Base-by-base conservation (phyloP, 1,284 basidiomycete genomes). In the Moesziomyces parantarcticus region DNA sequence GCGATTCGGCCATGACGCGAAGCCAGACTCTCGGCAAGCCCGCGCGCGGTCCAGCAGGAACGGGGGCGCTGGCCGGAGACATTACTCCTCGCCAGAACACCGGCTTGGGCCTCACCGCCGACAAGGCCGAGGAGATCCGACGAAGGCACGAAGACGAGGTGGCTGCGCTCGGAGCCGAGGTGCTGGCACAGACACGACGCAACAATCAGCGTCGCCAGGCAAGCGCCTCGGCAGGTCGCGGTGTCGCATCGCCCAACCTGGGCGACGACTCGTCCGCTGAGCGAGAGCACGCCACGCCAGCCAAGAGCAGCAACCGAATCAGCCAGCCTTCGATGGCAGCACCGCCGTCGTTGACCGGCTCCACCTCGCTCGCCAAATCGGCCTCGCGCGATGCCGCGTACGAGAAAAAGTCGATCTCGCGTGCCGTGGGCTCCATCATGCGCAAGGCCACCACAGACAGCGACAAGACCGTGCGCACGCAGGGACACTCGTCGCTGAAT, bases 131-230 rank as follows among this genome's bases (percentile, higher is more conserved):
- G 18, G 77, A 79, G 55, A 66, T 81, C 23, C 72, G 76, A 22
- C 66, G 79, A 22, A 71, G 81, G 40, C 76, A 81, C 70, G 79
- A 83, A 48, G 65, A 75, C 40, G 80, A 83, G 47, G 79, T 83
- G 13, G 63, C 60, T 5, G 81, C 80, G 29, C 67, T 83, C 16
- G 80, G 81, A 23, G 76, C 64, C n/a, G 78, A 80, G 40, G 79
- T 76, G 16, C 63, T 83, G 2, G 70, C 73, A 0, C 69, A 75
- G 48, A 73, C 71, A 3, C 77, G 73, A 20, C 62, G 65, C 51
- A 74, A 78, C 44, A 68, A 66, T 16, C 70, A 73, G 36, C 64
- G 70, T 49, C 54, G 63, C 42, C 62, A 68, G 40, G 64, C 58
- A 3, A 74, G 60, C 45, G 21, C 42, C 5, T 48, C 61, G 11